These are phyloP conservation scores for Fremontodendron californicum DNA, from an alignment of 345 rosid species.

Conservation along the genomic window DNA sequence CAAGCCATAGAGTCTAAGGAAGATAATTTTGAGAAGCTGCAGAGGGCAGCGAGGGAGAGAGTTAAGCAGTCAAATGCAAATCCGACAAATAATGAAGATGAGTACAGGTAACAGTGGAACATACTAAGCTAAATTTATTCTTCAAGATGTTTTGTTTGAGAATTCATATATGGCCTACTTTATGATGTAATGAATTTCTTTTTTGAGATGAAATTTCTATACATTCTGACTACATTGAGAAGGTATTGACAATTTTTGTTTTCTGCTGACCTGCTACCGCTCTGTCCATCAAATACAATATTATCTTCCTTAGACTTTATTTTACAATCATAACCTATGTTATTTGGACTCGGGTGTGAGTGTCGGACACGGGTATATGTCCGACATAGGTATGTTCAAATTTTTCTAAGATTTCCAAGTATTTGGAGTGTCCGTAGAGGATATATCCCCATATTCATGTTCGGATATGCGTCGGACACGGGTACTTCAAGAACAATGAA, in stretches of 20 bases:
- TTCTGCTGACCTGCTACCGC: background rate
- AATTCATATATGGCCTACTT: background rate
- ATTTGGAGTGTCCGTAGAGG: too few species aligned
- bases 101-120: conserved; percentile 24
- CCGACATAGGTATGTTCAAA: too few species aligned
- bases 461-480: too few species aligned
- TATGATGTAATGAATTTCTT: background rate
- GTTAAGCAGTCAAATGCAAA: conserved; percentile 16
- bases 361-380: too few species aligned
- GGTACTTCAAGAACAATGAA: too few species aligned
- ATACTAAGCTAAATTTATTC: background rate
- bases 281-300: background rate
- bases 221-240: background rate
- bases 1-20: conserved; percentile 26
- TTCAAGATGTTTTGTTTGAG: background rate
- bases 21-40: conserved; percentile 37
- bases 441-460: too few species aligned
- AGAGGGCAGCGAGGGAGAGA: conserved; percentile 28
- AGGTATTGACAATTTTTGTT: too few species aligned
- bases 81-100: conserved; percentile 14
- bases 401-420: too few species aligned
- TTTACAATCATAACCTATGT: too few species aligned
- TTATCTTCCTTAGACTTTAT: too few species aligned
- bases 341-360: too few species aligned
- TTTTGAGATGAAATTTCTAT: background rate